Conservation (phyloP, 768 basidiomycete species). For the Tylopilus felleus region DNA sequence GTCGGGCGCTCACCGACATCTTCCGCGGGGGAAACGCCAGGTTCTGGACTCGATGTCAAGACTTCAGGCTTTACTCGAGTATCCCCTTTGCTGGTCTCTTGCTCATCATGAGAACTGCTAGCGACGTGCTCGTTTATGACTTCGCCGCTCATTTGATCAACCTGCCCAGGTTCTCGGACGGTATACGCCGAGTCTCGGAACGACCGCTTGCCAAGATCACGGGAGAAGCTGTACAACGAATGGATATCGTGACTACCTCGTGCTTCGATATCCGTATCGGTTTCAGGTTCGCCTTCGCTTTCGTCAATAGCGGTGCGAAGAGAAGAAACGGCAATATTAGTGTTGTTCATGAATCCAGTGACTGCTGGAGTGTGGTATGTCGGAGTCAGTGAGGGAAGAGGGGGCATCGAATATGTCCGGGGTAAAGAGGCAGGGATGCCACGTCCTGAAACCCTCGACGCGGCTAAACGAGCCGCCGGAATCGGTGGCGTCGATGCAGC, state of each 20-base stretch:
- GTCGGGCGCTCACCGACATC: conserved; percentile 18
- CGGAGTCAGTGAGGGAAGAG: conserved; percentile 27
- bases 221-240: conserved; percentile 33
- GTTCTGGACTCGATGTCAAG: conserved; percentile 16
- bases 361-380: conserved; percentile 26
- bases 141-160: conserved; percentile 21
- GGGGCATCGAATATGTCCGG: conserved; percentile 33
- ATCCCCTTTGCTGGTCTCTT: conserved; percentile 4
- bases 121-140: conserved; percentile 15
- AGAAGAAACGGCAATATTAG: conserved; percentile 35
- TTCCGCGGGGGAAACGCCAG: conserved; percentile 20
- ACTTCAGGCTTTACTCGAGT: conserved; percentile 15
- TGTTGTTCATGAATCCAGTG: conserved; percentile 33
- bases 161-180: conserved; percentile 21
- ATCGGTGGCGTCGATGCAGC: conserved; percentile 35
- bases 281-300: conserved; percentile 33
- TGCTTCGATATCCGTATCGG: conserved; percentile 31
- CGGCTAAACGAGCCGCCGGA: conserved; percentile 32
- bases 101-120: conserved; percentile 12
- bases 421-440: conserved; percentile 29
- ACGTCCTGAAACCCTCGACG: conserved; percentile 32
- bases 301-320: conserved; percentile 35
- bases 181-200: conserved; percentile 24
- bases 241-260: conserved; percentile 28
- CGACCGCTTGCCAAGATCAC: conserved; percentile 27